Base-by-base conservation (phyloP, 148 eudicot genomes). In the Beta vulgaris region DNA sequence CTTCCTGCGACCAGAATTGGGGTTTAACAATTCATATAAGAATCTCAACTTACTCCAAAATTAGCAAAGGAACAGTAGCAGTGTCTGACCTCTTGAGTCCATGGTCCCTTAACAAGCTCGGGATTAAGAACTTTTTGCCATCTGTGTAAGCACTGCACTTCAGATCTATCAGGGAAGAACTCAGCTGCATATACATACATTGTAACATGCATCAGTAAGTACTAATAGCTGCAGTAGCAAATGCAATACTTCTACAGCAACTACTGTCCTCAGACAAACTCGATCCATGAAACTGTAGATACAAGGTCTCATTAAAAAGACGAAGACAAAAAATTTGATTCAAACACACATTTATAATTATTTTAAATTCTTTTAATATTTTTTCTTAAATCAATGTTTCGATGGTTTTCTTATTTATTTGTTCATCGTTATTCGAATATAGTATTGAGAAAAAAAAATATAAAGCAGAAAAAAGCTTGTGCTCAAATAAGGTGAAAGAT, bases 71-170 rank as follows among this genome's bases (percentile, higher is more conserved):
- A 15, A 59, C 19, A 28, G 31, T 35, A 34, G 59, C 15, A 35
- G 66, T 6, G 26, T 60, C 77, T 66, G 51, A 91, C 98, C 97
- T 90, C 93, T 76, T 78, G 90, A 39, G 91, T 88, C 98, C 98
- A 94, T 66, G 98, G 98, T 80, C 98, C 98, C 82, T 94, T 94
- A 31, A 94, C 86, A 74, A 94, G 96, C 74, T 94, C 98, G 53
- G 98, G 98, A 83, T 94, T 91, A 69, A 94, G 93, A 84, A 94
- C 98, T 83, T 94, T 94, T 75, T 94, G 98, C 98, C 98, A 94
- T 80, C 98, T 86, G 77, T 94, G 98, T 44, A 94, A 76, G 79
- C 98, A 94, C 83, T 94, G 98, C 63, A 94, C 98, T 81, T 94
- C 97, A 71, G 98, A 88, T 81, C 97, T 87, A 82, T 94, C 93